Evolutionary conservation across 2,329 filamentous ascomycete genomes (phyloP).

Genomic region (Claviceps sp.): DNA sequence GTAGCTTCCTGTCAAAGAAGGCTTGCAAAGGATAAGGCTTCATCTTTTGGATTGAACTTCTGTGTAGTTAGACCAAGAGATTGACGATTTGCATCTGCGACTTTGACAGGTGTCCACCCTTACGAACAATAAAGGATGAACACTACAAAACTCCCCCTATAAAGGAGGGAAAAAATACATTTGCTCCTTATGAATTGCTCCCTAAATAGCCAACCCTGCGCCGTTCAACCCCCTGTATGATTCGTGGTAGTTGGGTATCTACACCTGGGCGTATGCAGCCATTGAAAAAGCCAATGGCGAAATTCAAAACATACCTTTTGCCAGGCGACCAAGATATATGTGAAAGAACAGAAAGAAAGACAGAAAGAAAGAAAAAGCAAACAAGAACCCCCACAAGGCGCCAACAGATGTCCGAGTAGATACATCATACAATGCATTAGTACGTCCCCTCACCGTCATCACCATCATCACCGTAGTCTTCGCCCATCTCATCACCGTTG

Average conservation of each 20-base stretch:
- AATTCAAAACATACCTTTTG: neutral
- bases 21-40: neutral
- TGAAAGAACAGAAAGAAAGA: neutral
- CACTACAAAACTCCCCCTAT: too few species aligned
- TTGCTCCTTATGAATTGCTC: neutral
- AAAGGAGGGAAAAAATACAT: too few species aligned
- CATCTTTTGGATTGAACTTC: neutral
- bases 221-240: neutral
- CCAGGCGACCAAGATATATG: neutral
- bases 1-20: neutral
- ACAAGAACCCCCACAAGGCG: neutral
- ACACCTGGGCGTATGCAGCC: neutral
- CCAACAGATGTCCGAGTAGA: neutral
- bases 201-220: neutral
- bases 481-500: slow-evolving; percentile 39
- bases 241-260: slow-evolving; percentile 1
- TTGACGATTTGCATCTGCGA: neutral
- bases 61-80: neutral
- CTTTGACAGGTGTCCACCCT: neutral
- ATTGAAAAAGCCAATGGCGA: neutral
- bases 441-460: slow-evolving; percentile 35
- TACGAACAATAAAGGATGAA: too few species aligned
- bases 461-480: slow-evolving; percentile 33
- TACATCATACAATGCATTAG: slow-evolving; percentile 11
- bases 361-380: neutral